A percentile compares a stretch with the other conserved stretches of the same genome.
phyloP scores from a whole-genome alignment of 169 alveolate genomes.

The Toxoplasma gondii region DNA sequence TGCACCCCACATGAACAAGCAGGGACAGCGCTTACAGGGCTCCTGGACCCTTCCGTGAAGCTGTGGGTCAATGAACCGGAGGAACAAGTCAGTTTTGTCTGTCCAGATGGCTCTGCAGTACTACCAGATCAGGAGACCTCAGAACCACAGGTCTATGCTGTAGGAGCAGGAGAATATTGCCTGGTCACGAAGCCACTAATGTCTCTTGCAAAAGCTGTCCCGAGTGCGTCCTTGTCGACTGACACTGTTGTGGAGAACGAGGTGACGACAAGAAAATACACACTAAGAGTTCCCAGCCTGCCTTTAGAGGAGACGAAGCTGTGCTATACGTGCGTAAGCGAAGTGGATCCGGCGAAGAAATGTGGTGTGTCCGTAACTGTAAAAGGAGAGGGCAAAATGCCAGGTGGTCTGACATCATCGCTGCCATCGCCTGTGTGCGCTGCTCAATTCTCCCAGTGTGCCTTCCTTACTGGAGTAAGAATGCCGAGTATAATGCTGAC shows the following conservation, averaged over 20 bases:
- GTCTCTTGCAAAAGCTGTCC: neutral
- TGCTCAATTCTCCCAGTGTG: neutral
- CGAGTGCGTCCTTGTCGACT: neutral
- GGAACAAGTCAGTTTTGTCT: neutral
- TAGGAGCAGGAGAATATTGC: neutral
- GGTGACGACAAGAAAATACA: neutral
- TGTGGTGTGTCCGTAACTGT: neutral
- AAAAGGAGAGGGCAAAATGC: neutral
- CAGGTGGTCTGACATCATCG: neutral
- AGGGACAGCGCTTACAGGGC: neutral
- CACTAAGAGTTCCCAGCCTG: neutral
- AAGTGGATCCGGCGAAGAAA: neutral
- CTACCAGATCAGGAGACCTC: neutral
- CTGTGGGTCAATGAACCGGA: neutral
- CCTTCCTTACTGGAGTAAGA: neutral
- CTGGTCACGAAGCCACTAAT: neutral
- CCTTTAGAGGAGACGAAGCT: neutral
- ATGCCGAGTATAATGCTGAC: neutral
- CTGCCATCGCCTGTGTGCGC: neutral
- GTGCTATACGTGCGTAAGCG: neutral
- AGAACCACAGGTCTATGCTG: conserved; percentile 8
- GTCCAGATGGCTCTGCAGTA: neutral
- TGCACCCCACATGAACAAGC: neutral
- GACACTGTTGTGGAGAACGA: neutral
- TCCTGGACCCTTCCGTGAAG: neutral